Evolutionary conservation across 2,329 filamentous ascomycete species (phyloP), one percentile per base, ranked within the genome.

Genomic region (Knoxdaviesia proteae): DNA sequence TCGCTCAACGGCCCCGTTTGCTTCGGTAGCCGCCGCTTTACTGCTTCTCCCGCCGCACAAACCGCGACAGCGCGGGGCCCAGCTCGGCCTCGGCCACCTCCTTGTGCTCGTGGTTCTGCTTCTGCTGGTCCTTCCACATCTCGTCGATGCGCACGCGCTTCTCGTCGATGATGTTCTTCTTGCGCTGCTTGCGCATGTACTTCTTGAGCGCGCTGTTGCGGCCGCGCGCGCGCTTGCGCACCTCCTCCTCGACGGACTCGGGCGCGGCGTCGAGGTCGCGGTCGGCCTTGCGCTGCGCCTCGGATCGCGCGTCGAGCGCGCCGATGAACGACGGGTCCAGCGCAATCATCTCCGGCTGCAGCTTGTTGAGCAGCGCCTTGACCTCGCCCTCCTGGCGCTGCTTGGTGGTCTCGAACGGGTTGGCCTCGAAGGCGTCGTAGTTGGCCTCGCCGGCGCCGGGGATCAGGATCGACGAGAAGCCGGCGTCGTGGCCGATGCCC

Each of bases 391-490:
- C 90, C 59, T 92, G 87, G 53, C 90, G 75, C 63, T 96, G 87
- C 62, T 90, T 92, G 53, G 68, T 71, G 42, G 80, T 94, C 63
- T 96, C 90, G 69, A 88, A 96, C 34, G 90, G 90, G 65, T 98
- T 98, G 51, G 78, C 69, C 60, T 98, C 90, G 43, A 94, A 67
- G 3, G 86, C 82, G 58, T 98, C 90, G 57, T 83, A 94, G 69
- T 96, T 96, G 56, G 90, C 77, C 59, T 98, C 90, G 47, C 90
- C 90, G n/a, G 88, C 82, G 40, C 90, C 90, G 6, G 90, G 90
- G 2, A 96, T 76, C 51, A 98, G 74, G 54, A 94, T 74, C 44
- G 80, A 90, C 10, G 80, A 82, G 63, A 96, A 96, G 9, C 90
- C 90, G 46, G 77, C 66, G 54, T 82, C 71, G 62, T 96, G 88